Evolutionary conservation across 805 yeast genomes (phyloP).

Genomic region (Saccharomycopsis babjevae): DNA sequence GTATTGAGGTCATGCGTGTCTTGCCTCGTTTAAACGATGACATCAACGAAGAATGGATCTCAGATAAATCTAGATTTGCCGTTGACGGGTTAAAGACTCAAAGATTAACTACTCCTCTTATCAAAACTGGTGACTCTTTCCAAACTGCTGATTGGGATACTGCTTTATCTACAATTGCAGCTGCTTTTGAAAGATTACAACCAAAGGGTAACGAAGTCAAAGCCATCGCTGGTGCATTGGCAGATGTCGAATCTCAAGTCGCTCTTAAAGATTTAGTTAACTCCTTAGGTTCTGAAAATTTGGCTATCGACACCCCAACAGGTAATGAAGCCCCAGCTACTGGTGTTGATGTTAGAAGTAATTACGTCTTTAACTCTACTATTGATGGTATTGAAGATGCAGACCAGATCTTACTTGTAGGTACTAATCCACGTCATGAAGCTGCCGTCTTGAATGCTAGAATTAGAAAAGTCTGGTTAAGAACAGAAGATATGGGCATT

Average conservation of each 20-base stretch:
- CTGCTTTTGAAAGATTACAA: conserved; percentile 42
- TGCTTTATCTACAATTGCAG: conserved; percentile 60
- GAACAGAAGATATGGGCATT: conserved; percentile 48
- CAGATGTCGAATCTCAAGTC: conserved; percentile 75
- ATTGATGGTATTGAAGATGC: conserved; percentile 75
- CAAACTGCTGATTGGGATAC: conserved; percentile 81
- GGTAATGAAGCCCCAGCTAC: conserved; percentile 48
- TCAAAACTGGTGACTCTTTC: conserved; percentile 59
- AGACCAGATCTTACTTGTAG: conserved; percentile 69
- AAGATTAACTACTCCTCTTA: conserved; percentile 71
- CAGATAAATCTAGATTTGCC: conserved; percentile 79
- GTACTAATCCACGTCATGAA: conserved; percentile 83
- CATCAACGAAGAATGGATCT: conserved; percentile 84
- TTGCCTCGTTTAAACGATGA: conserved; percentile 81
- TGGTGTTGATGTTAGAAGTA: conserved; percentile 68
- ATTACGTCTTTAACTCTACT: conserved; percentile 71
- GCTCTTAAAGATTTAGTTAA: conserved; percentile 73
- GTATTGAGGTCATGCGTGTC: conserved; percentile 79
- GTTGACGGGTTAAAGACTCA: conserved; percentile 81
- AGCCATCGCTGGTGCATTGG: conserved; percentile 73
- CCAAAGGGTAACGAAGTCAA: conserved; percentile 66
- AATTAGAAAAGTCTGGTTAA: conserved; percentile 72
- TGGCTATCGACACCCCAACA: conserved; percentile 58
- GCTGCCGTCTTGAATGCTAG: conserved; percentile 82
- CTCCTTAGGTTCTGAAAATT: conserved; percentile 70